A percentile compares a stretch with the other conserved stretches of the same genome.
These are phyloP conservation scores for Aspergillus hiratsukae DNA, from an alignment of 2,329 filamentous ascomycete genomes.

Conservation along the genomic window DNA sequence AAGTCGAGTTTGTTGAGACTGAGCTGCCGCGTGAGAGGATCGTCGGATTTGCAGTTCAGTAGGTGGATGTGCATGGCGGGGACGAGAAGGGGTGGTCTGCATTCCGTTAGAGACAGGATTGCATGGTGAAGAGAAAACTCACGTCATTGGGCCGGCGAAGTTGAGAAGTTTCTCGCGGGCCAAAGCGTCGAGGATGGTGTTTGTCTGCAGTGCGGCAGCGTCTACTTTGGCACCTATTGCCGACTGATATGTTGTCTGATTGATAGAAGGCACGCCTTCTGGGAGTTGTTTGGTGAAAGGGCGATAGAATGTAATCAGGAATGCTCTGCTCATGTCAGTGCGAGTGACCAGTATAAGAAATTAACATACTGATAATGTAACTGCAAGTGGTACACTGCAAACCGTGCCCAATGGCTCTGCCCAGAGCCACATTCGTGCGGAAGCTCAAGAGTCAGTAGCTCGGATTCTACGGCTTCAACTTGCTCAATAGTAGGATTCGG, in stretches of 20 bases:
- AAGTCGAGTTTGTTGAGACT: slow-evolving; percentile 18
- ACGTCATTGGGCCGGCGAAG: slow-evolving; percentile 23
- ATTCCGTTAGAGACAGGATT: background rate
- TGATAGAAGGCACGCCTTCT: slow-evolving; percentile 9
- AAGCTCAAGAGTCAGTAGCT: slow-evolving; percentile 14
- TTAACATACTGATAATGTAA: slow-evolving; percentile 25
- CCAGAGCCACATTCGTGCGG: slow-evolving; percentile 13
- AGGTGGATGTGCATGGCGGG: slow-evolving; percentile 25
- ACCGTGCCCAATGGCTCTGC: slow-evolving; percentile 10
- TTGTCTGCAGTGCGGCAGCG: slow-evolving; percentile 23
- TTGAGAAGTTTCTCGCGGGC: slow-evolving; percentile 20
- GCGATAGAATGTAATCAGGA: slow-evolving; percentile 27
- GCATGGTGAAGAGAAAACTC: background rate
- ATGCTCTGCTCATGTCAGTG: slow-evolving; percentile 16
- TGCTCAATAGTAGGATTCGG: slow-evolving; percentile 13
- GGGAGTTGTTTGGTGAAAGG: slow-evolving; percentile 19
- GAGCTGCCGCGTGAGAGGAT: slow-evolving; percentile 14
- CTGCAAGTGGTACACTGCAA: slow-evolving; percentile 24
- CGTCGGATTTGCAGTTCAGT: slow-evolving; percentile 20
- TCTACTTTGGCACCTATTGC: slow-evolving; percentile 19
- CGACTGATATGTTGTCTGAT: slow-evolving; percentile 18
- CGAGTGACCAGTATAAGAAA: background rate
- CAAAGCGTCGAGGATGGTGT: slow-evolving; percentile 23
- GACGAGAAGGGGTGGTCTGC: slow-evolving; percentile 14
- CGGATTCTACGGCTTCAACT: slow-evolving; percentile 19